A percentile compares a stretch with the other conserved stretches of the same genome.
Conservation (phyloP, 345 rosid genomes). For the Hibiscus mutabilis region DNA sequence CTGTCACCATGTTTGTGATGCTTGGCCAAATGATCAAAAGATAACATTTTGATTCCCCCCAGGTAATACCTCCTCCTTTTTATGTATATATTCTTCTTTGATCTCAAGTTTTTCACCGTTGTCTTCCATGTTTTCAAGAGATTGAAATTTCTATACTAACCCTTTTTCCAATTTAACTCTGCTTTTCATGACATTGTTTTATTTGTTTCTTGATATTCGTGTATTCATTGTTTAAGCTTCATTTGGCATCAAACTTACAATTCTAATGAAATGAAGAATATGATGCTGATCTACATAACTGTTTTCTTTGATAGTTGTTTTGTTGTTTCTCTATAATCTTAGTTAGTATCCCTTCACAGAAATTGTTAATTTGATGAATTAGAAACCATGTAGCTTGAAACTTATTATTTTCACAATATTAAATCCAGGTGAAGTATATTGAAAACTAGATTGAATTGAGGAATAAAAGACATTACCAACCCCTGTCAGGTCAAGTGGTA, state of each 20-base stretch:
- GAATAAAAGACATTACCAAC: background rate
- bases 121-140: too few relatives aligned
- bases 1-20: conserved; percentile 97
- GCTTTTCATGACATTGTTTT: background rate
- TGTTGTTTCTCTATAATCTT: background rate
- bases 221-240: background rate
- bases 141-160: background rate
- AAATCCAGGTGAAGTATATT: background rate
- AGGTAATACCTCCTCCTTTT: conserved; percentile 36
- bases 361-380: background rate
- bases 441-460: background rate
- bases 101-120: too few relatives aligned
- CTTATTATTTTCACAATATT: too few relatives aligned
- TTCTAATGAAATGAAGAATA: background rate
- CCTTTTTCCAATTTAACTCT: background rate
- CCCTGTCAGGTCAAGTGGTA: background rate
- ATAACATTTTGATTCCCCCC: conserved; percentile 70
- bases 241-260: background rate
- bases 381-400: background rate
- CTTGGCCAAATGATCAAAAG: conserved; percentile 95
- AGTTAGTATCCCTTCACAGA: background rate
- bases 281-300: background rate
- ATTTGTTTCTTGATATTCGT: background rate
- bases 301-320: background rate
- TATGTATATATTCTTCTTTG: background rate